phyloP scores from a whole-genome alignment of 2,329 filamentous ascomycete species.

The Alternaria triticimaculans region DNA sequence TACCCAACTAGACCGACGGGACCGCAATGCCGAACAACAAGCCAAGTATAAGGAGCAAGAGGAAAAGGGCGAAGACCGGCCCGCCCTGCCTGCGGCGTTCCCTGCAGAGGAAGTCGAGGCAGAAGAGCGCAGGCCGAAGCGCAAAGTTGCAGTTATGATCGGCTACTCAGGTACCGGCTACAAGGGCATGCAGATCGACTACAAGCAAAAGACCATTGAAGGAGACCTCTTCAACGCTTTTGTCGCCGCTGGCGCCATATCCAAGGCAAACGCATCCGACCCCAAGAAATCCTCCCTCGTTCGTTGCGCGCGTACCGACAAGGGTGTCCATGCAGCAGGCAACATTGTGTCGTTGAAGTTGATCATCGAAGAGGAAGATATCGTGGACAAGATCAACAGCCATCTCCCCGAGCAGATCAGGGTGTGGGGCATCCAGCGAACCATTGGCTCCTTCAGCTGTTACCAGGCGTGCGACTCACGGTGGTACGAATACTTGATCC shows the following conservation, averaged over 20 bases:
- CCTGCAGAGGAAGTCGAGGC: slow-evolving; percentile 83
- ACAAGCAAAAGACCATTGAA: slow-evolving; percentile 88
- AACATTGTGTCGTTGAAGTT: slow-evolving; percentile 96
- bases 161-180: slow-evolving; percentile 97
- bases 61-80: slow-evolving; percentile 44
- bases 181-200: slow-evolving; percentile 90
- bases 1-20: slow-evolving; percentile 56
- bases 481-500: slow-evolving; percentile 97
- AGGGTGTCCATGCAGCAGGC: slow-evolving; percentile 94
- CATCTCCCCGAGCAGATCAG: slow-evolving; percentile 86
- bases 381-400: slow-evolving; percentile 90
- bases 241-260: slow-evolving; percentile 88
- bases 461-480: slow-evolving; percentile 94
- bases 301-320: slow-evolving; percentile 93
- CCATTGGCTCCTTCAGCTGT: slow-evolving; percentile 89
- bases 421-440: slow-evolving; percentile 91
- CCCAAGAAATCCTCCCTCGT: slow-evolving; percentile 95
- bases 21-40: slow-evolving; percentile 52
- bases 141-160: slow-evolving; percentile 94
- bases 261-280: slow-evolving; percentile 95
- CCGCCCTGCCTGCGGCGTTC: slow-evolving; percentile 66
- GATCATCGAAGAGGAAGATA: slow-evolving; percentile 88
- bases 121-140: slow-evolving; percentile 87
- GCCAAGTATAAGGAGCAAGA: slow-evolving; percentile 47
- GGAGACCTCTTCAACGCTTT: slow-evolving; percentile 93